Evolutionary conservation across 176 grass and related monocot species (phyloP), one percentile per base, ranked within the genome.

Genomic region (Bolboschoenus planiculmis): DNA sequence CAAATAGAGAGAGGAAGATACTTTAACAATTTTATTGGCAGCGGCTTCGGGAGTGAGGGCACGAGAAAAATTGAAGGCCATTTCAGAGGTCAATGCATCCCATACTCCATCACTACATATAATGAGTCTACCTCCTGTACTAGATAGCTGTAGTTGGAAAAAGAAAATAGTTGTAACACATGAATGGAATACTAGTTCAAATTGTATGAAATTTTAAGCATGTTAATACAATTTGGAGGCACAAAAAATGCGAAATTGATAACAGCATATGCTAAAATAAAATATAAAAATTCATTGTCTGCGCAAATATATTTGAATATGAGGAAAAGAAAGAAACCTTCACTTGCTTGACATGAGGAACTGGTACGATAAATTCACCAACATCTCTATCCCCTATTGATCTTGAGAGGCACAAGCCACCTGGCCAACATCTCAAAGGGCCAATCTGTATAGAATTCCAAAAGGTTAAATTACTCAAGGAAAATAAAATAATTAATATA

Each of bases 351-450:
- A 99, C 93, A 90, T 89, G 84, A 78, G 97, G 97, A 85, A 99
- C 76, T 7, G 97, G 88, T 40, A 99, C 87, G 56, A 99, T 99
- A 88, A 79, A 99, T 99, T 99, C 97, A 81, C 97, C 97, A 73
- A 95, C 97, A 81, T 99, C 92, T 53, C 91, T 90, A 90, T 99
- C 97, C 51, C 97, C 97, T 86, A 99, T 95, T 39, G 97, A 99
- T 87, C 97, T 93, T 86, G 97, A 99, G 83, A 99, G 85, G 36
- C 97, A 99, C 79, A 99, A 90, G 39, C 97, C 97, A 83, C 97
- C 93, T 83, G 97, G 97, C 97, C 97, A 99, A 81, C 93, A 95
- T 90, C 97, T 91, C 35, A 95, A 87, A 78, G 97, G 97, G 0
- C 97, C 97, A 81, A 99, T 83, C 97, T 99, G 80, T 78, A 73